Conservation (phyloP, 208 protist genomes). For the Naegleria fowleri region DNA sequence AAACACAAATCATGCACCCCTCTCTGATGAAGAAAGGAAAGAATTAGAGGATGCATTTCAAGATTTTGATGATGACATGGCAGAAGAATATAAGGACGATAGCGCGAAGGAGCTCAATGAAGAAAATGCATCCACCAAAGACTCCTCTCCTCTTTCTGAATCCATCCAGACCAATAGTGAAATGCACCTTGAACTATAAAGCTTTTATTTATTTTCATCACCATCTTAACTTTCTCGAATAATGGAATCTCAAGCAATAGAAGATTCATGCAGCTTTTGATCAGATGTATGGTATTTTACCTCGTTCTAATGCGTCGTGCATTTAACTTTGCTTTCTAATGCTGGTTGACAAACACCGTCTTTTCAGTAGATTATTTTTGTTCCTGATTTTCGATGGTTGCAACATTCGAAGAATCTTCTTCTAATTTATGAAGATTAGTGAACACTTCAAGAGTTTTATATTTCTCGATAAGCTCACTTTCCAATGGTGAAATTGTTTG, state of each 20-base stretch:
- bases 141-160: background rate
- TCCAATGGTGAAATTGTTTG: background rate
- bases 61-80: conserved; percentile 18
- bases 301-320: too few relatives aligned
- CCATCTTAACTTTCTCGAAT: too few relatives aligned
- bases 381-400: too few relatives aligned
- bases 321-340: too few relatives aligned
- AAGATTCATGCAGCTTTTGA: too few relatives aligned
- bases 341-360: too few relatives aligned
- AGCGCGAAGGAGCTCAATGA: too few relatives aligned
- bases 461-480: background rate
- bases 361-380: too few relatives aligned
- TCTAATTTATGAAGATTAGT: background rate
- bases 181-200: too few relatives aligned
- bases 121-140: background rate
- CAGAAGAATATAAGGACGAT: background rate
- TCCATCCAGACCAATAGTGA: background rate
- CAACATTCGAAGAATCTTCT: background rate
- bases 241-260: too few relatives aligned
- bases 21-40: background rate
- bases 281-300: too few relatives aligned
- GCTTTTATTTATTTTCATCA: too few relatives aligned
- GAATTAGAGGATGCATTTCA: background rate
- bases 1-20: background rate
- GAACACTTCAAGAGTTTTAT: background rate